Conservation (phyloP, 2,329 filamentous ascomycete genomes). For the Daldinia eschscholtzii region DNA sequence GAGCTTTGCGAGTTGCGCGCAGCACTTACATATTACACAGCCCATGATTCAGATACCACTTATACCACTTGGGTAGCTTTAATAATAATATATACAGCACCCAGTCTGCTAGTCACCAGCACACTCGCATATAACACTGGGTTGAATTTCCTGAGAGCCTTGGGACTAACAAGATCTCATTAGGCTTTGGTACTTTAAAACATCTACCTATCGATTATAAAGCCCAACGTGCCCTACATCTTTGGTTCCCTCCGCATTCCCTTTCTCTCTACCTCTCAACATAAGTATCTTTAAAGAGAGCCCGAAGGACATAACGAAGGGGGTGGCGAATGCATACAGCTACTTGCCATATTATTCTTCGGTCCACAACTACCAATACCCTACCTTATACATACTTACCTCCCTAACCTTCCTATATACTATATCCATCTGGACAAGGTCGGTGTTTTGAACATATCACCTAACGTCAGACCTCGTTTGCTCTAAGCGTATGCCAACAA, state of each 20-base stretch:
- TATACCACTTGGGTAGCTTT: not conserved
- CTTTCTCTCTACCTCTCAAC: not conserved
- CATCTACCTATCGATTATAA: not conserved
- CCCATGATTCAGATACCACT: not conserved
- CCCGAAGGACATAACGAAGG: not conserved
- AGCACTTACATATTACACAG: conserved; percentile 3
- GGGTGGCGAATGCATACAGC: not conserved
- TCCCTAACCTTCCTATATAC: not conserved
- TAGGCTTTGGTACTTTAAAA: not conserved
- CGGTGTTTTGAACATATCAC: not conserved
- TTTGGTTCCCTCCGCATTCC: not conserved
- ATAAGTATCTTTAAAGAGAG: conserved; percentile 8
- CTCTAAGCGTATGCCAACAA: not conserved
- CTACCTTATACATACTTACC: not conserved
- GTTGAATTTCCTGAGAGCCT: not conserved
- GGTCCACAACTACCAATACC: not conserved
- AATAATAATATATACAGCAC: not conserved
- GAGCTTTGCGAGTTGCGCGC: not conserved
- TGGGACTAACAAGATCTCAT: not conserved
- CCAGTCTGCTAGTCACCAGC: not conserved
- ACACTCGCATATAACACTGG: not conserved
- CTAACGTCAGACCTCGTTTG: not conserved
- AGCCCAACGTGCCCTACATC: not conserved
- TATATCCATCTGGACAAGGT: not conserved
- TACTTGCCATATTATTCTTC: not conserved